phyloP scores from a whole-genome alignment of 1,139 yeast species.

The Yamadazyma oceani region DNA sequence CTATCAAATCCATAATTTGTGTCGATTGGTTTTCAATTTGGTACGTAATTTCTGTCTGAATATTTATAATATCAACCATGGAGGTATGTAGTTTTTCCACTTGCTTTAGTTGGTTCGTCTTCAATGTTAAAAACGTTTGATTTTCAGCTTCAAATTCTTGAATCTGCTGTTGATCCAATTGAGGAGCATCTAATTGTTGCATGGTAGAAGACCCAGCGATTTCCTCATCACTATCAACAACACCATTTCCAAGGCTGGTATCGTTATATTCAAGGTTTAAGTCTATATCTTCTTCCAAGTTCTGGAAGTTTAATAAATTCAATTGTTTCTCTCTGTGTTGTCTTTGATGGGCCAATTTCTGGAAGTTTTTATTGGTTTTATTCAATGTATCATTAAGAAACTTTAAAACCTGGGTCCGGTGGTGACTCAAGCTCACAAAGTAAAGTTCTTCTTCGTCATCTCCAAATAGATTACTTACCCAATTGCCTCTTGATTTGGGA shows the following conservation, averaged over 20 bases:
- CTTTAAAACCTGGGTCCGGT: conserved; percentile 40
- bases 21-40: conserved; percentile 78
- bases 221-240: no score
- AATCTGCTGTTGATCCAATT: conserved; percentile 58
- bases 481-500: conserved; percentile 14
- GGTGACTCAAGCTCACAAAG: conserved; percentile 25
- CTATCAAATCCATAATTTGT: conserved; percentile 64
- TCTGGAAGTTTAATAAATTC: conserved; percentile 42
- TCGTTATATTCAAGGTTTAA: conserved; percentile 7
- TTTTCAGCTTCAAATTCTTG: conserved; percentile 74
- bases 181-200: conserved; percentile 8
- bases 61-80: conserved; percentile 73
- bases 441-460: conserved; percentile 32
- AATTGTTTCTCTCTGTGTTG: conserved; percentile 41
- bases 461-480: conserved; percentile 29
- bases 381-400: conserved; percentile 39
- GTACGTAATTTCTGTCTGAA: conserved; percentile 75
- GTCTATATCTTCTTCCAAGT: conserved; percentile 34
- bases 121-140: conserved; percentile 58
- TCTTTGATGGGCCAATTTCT: conserved; percentile 45
- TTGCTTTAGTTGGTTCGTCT: conserved; percentile 65
- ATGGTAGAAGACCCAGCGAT: not conserved
- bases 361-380: conserved; percentile 33
- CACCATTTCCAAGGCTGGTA: not conserved
- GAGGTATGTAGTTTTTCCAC: conserved; percentile 74